Evolutionary conservation across 768 basidiomycete species (phyloP), one percentile per base, ranked within the genome.

Genomic region (Austroboletus festivus): DNA sequence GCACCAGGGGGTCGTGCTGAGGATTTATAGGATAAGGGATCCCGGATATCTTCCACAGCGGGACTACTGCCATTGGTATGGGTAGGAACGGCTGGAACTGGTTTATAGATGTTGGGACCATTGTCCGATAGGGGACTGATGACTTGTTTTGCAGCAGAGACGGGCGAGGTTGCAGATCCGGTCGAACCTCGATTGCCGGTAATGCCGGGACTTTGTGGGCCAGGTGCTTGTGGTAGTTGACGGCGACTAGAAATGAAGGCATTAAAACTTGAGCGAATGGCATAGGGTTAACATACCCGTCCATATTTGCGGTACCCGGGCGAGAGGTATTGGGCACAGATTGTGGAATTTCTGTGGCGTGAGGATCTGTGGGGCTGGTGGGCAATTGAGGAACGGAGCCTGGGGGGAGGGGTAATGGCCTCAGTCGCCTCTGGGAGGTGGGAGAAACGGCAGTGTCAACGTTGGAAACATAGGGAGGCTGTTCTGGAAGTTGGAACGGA

Each of bases 1-100:
- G 67, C 61, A 16, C 65, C 67, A 22, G 62, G 56, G 19, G 65
- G 67, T 42, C 65, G 63, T 8, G 53, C 33, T 1, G 65, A 67
- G 20, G 58, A 4, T 42, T 54, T 63, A 2, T 53, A 60, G 9
- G 44, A 33, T 2, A 63, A 19, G 7, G 53, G 50, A 34, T 60
- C 58, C 34, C 53, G 64, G 31, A 56, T 35, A 37, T 65, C 61
- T 16, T 62, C 64, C 4, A 28, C 20, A 4, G 39, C 47, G 18
- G 44, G 39, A 13, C 33, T 20, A 6, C 46, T 44, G 10, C 54
- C 54, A n/a, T 59, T 59, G 5, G 42, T 7, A 18, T 49, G 48
- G 6, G 44, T 26, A 2, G 65, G 65, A 10, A 67, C 55, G 2
- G 65, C 57, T 7, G 65, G 65, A 4, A 67, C 65, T 12, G 65